phyloP scores from a whole-genome alignment of 1,284 basidiomycete genomes.

The Acaromyces ingoldii region DNA sequence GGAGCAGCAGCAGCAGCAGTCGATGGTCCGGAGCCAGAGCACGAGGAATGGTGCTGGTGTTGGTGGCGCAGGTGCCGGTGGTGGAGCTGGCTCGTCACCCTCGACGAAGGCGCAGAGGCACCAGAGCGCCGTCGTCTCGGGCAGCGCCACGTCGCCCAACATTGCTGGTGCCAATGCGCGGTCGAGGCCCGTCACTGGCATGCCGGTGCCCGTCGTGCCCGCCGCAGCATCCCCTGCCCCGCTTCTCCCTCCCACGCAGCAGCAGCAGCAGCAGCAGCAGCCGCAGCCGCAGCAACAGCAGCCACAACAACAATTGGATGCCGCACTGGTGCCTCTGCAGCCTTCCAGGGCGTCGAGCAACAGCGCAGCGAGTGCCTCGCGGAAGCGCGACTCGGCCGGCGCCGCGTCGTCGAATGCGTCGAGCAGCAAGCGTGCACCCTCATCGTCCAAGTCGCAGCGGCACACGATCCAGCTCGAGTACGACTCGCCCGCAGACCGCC shows the following conservation, averaged over 20 bases:
- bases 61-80: neutral
- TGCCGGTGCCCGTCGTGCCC: conserved; percentile 8
- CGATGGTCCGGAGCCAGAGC: neutral
- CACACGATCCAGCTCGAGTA: conserved; percentile 49
- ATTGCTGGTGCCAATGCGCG: conserved; percentile 3
- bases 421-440: conserved; percentile 2
- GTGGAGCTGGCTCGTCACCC: conserved; percentile 2
- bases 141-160: conserved; percentile 17
- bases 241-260: neutral
- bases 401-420: neutral
- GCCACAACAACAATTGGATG: too few species aligned
- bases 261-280: neutral
- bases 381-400: neutral
- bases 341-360: too few species aligned
- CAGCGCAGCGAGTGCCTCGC: too few species aligned
- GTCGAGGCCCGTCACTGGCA: conserved; percentile 10
- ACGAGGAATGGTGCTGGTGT: neutral
- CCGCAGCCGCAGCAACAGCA: too few species aligned
- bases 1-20: conserved; percentile 38
- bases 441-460: conserved; percentile 28
- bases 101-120: conserved; percentile 15
- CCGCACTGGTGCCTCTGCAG: too few species aligned
- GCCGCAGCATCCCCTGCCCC: neutral
- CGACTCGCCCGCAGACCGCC: too few species aligned
- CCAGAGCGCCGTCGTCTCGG: conserved; percentile 21